Conservation (phyloP, 2,329 filamentous ascomycete genomes). For the Aplosporella prunicola region DNA sequence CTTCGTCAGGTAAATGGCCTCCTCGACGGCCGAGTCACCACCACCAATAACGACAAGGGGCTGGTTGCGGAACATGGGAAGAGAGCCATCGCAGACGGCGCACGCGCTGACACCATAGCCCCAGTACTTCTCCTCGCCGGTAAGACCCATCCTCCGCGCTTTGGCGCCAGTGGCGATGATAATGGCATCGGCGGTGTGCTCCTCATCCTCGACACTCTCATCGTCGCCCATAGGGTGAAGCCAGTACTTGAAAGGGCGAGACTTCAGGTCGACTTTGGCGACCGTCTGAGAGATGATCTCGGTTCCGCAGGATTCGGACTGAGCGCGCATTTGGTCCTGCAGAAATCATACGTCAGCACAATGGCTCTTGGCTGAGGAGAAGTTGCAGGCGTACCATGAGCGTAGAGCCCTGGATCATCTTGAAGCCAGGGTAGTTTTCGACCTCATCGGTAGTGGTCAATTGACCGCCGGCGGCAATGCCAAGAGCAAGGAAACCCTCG, state of each 20-base stretch:
- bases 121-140: conserved; percentile 94
- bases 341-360: conserved; percentile 13
- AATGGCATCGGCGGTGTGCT: conserved; percentile 78
- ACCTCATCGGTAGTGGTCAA: conserved; percentile 97
- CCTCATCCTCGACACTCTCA: conserved; percentile 57
- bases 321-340: conserved; percentile 78
- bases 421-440: conserved; percentile 97
- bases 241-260: conserved; percentile 86
- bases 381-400: conserved; percentile 57
- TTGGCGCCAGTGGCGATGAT: conserved; percentile 96
- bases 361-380: not conserved
- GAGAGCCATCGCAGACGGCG: conserved; percentile 92
- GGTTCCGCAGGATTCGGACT: conserved; percentile 88
- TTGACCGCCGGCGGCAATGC: conserved; percentile 91
- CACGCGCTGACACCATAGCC: conserved; percentile 93
- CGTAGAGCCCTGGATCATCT: conserved; percentile 74
- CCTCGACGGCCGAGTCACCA: conserved; percentile 92
- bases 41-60: conserved; percentile 92
- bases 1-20: conserved; percentile 95
- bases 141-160: conserved; percentile 69
- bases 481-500: conserved; percentile 96
- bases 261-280: conserved; percentile 69
- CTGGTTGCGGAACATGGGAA: conserved; percentile 96
- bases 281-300: conserved; percentile 90
- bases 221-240: conserved; percentile 64